Evolutionary conservation across 2,329 filamentous ascomycete genomes (phyloP).

Genomic region (Metarhizium humberi): DNA sequence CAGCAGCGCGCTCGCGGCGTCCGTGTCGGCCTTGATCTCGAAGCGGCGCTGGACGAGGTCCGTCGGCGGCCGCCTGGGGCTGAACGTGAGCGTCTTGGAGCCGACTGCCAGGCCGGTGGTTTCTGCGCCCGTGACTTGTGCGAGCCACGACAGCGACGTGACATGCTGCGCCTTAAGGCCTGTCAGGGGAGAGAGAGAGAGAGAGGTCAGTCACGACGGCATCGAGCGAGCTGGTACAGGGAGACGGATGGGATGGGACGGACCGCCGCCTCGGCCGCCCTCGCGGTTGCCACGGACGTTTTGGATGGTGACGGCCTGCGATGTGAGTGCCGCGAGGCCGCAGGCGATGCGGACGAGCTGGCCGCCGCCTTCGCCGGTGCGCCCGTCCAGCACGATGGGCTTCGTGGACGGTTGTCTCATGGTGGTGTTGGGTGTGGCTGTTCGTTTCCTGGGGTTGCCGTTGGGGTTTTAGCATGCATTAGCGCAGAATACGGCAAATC

Average conservation of each 20-base stretch:
- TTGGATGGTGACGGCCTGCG: constrained; percentile 41
- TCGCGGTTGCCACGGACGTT: constrained; percentile 47
- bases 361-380: constrained; percentile 52
- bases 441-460: no score
- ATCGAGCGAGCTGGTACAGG: background rate
- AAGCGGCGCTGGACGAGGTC: constrained; percentile 33
- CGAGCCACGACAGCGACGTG: constrained; percentile 44
- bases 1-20: constrained; percentile 44
- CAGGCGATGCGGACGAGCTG: constrained; percentile 50
- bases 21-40: constrained; percentile 38
- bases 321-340: constrained; percentile 45
- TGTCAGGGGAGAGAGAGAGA: constrained; percentile 12
- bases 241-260: background rate
- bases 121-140: constrained; percentile 39
- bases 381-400: constrained; percentile 42
- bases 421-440: no score
- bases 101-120: constrained; percentile 42
- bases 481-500: no score
- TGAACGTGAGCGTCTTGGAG: constrained; percentile 39
- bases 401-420: constrained; percentile 13
- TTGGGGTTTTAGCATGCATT: no score
- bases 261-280: constrained; percentile 16
- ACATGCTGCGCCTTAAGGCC: constrained; percentile 55
- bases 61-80: constrained; percentile 29
- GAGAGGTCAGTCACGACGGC: background rate